Percentiles rank a stretch among this genome's conserved stretches.
These are phyloP conservation scores for Psidium friedrichsthalianum DNA, from an alignment of 345 rosid species.

Conservation along the genomic window DNA sequence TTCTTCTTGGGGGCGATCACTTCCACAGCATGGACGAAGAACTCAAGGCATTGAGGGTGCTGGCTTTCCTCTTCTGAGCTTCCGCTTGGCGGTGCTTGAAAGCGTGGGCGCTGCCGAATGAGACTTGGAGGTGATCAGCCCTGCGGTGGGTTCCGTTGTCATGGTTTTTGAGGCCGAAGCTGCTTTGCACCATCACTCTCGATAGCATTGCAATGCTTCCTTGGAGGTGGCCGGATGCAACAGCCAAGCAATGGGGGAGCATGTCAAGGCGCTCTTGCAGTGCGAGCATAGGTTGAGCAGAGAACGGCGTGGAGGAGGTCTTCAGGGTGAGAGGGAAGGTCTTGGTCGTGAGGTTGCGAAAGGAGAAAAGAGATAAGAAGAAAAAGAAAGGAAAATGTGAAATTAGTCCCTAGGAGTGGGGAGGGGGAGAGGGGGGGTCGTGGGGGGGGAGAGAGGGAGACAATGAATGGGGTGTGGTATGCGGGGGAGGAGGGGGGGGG, in stretches of 20 bases:
- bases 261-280: not conserved
- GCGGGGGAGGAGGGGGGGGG: too few species aligned
- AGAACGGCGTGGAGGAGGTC: not conserved
- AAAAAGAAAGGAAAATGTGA: not conserved
- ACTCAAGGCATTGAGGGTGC: conserved; percentile 26
- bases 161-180: not conserved
- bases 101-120: conserved; percentile 50
- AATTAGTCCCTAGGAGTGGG: too few species aligned
- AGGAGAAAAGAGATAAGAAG: not conserved
- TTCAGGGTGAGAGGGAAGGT: not conserved
- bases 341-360: not conserved
- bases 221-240: not conserved
- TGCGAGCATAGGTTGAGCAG: not conserved
- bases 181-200: not conserved
- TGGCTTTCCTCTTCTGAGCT: conserved; percentile 60
- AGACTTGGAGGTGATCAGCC: conserved; percentile 20
- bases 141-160: conserved; percentile 25
- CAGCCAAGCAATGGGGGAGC: not conserved
- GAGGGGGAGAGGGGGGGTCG: too few species aligned
- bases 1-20: conserved; percentile 72
- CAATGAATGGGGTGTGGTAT: too few species aligned
- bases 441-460: too few species aligned
- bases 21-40: conserved; percentile 51
- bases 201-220: not conserved
- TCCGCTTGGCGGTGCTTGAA: conserved; percentile 59